These are phyloP conservation scores for Leucoagaricus sp. DNA, from an alignment of 1,284 basidiomycete species.

Conservation along the genomic window DNA sequence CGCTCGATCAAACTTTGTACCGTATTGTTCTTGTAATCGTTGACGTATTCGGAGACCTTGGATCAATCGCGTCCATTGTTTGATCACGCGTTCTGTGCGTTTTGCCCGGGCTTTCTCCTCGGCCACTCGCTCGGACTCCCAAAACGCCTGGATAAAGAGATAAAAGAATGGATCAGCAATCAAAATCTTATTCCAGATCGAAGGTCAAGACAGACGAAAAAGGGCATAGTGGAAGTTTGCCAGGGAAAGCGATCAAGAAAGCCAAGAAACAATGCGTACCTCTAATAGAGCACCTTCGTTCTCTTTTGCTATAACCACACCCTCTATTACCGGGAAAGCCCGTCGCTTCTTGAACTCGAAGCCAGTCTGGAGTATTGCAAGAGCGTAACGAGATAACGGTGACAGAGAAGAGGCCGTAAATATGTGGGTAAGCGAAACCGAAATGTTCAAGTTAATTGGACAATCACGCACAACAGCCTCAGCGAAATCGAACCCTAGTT, in stretches of 20 bases:
- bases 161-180: slow-evolving; percentile 1
- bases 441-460: slow-evolving; percentile 3
- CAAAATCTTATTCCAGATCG: neutral
- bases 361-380: slow-evolving; percentile 58
- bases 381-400: neutral
- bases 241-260: neutral
- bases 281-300: slow-evolving; percentile 79
- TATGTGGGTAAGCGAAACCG: neutral
- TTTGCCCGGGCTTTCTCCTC: slow-evolving; percentile 79
- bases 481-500: slow-evolving; percentile 86
- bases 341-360: slow-evolving; percentile 95
- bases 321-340: slow-evolving; percentile 84
- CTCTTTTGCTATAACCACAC: slow-evolving; percentile 86
- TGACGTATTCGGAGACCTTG: slow-evolving; percentile 87
- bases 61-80: slow-evolving; percentile 88
- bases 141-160: slow-evolving; percentile 64
- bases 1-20: slow-evolving; percentile 5
- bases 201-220: neutral
- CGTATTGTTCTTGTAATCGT: slow-evolving; percentile 84
- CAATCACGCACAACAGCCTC: slow-evolving; percentile 81
- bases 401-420: neutral
- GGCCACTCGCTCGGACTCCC: slow-evolving; percentile 77
- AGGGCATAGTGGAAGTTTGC: slow-evolving; percentile 15
- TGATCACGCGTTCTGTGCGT: slow-evolving; percentile 79
- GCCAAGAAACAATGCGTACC: slow-evolving; percentile 47